Percentiles rank a stretch among this genome's conserved stretches.
These are phyloP conservation scores for Onygenales sp. DNA, from an alignment of 2,329 filamentous ascomycete species.

Conservation along the genomic window DNA sequence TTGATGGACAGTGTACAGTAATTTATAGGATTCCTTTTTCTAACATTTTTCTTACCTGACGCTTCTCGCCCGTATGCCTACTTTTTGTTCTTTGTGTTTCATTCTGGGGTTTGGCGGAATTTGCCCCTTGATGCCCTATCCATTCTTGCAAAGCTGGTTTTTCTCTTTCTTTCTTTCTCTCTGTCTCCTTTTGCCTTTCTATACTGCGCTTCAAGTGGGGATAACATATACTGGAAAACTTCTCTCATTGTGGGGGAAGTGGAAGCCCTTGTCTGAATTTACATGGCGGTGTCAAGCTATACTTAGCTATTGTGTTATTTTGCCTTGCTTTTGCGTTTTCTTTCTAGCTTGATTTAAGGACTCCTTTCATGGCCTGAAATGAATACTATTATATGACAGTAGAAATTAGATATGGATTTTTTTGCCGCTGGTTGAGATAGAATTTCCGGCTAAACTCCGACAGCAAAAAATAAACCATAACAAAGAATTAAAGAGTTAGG, in stretches of 20 bases:
- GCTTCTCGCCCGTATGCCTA: no score
- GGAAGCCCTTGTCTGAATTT: neutral
- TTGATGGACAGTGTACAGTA: slow-evolving; percentile 1
- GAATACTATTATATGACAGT: neutral
- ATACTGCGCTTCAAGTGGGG: neutral
- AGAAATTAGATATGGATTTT: neutral
- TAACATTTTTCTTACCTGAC: neutral
- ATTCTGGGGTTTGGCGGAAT: neutral
- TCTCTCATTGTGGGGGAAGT: neutral
- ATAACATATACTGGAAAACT: neutral
- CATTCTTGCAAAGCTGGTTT: neutral
- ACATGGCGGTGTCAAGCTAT: slow-evolving; percentile 1
- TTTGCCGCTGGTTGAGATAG: neutral
- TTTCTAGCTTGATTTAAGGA: neutral
- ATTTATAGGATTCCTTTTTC: neutral
- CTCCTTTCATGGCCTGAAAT: neutral
- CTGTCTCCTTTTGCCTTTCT: neutral
- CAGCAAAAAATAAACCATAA: neutral
- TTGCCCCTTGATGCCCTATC: neutral
- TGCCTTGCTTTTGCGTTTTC: neutral
- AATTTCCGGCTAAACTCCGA: neutral
- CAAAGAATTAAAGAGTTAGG: neutral
- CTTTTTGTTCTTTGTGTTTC: neutral
- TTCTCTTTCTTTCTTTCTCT: neutral
- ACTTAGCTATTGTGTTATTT: neutral